These are phyloP conservation scores for Strobilomyces echinocephalus DNA, from an alignment of 768 basidiomycete species.

Conservation along the genomic window DNA sequence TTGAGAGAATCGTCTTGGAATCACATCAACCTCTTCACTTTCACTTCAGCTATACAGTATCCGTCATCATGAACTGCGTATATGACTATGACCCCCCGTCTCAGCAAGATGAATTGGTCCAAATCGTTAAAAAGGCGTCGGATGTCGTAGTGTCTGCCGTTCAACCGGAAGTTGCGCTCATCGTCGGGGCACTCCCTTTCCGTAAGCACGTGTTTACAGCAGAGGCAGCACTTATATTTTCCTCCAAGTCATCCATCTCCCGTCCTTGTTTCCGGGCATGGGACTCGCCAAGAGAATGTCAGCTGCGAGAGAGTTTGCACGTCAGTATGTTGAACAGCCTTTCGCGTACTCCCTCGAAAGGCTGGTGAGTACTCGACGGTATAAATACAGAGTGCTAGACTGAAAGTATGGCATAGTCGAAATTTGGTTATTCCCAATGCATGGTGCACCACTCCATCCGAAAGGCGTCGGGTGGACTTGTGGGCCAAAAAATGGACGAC, in stretches of 20 bases:
- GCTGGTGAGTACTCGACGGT: not conserved
- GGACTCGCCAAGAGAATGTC: not conserved
- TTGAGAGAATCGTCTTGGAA: not conserved
- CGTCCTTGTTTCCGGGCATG: not conserved
- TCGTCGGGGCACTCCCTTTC: not conserved
- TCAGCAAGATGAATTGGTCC: not conserved
- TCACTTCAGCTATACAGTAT: not conserved
- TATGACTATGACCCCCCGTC: not conserved
- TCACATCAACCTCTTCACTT: not conserved
- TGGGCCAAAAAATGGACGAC: not conserved
- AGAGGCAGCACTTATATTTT: not conserved
- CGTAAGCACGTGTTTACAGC: not conserved
- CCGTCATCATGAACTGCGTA: not conserved
- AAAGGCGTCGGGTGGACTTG: not conserved
- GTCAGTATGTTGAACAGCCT: not conserved
- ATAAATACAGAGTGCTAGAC: not conserved
- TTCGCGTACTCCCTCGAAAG: not conserved
- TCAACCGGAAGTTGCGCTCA: not conserved
- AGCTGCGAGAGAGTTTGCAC: not conserved
- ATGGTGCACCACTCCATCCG: not conserved
- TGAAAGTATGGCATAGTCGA: not conserved
- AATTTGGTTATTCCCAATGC: not conserved
- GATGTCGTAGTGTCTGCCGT: not conserved
- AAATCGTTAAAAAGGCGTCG: not conserved
- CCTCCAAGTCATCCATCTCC: not conserved